A percentile compares a stretch with the other conserved stretches of the same genome.
These are phyloP conservation scores for Carex kokanica DNA, from an alignment of 176 grass and related monocot genomes.

Conservation along the genomic window DNA sequence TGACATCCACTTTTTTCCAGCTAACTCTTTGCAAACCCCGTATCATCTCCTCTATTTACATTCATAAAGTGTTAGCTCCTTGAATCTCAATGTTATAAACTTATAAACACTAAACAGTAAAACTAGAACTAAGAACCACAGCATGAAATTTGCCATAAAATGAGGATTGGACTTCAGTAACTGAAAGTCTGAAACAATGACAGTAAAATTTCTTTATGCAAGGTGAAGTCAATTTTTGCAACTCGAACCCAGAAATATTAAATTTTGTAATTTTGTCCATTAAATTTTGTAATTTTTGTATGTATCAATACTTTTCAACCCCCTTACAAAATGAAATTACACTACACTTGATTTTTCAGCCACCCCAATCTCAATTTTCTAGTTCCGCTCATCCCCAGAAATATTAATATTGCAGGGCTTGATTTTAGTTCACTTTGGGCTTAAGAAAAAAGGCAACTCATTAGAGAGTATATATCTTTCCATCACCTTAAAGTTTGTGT, in stretches of 20 bases:
- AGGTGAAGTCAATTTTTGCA: neutral
- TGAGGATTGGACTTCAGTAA: neutral
- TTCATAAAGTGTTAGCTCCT: conserved; percentile 12
- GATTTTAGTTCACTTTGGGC: neutral
- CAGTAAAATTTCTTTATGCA: neutral
- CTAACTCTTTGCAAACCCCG: conserved; percentile 73
- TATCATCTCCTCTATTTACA: conserved; percentile 76
- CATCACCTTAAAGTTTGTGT: neutral
- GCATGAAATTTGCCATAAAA: neutral
- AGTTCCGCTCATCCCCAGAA: neutral
- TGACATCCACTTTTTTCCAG: conserved; percentile 93
- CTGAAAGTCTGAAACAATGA: neutral
- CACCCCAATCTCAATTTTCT: no score
- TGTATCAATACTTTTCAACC: no score
- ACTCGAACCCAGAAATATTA: neutral
- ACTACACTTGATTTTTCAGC: no score
- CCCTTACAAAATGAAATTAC: no score
- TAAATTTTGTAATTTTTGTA: no score
- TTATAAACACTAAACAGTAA: neutral
- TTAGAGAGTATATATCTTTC: neutral
- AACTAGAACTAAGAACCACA: neutral
- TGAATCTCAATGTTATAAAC: neutral
- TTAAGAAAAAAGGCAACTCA: neutral
- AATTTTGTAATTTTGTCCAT: no score
- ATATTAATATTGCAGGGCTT: neutral